Evolutionary conservation across 1,284 basidiomycete species (phyloP).

Genomic region (Lentinula novae-zelandiae): DNA sequence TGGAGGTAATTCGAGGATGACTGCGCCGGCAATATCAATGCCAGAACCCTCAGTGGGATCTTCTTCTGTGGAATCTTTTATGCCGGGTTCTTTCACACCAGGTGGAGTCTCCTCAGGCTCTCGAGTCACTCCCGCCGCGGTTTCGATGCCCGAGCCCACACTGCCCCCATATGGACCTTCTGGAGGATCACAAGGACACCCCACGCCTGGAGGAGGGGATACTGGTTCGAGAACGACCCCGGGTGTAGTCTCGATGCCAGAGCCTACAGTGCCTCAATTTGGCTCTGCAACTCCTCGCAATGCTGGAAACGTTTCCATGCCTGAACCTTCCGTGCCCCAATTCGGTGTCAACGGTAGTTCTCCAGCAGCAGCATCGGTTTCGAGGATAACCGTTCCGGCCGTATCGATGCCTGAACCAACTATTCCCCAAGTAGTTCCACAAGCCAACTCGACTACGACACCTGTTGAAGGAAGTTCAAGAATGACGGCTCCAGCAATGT

Average conservation of each 20-base stretch:
- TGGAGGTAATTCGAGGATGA: not conserved
- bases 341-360: not conserved
- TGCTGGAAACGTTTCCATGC: not conserved
- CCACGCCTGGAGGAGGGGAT: not conserved
- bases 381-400: not conserved
- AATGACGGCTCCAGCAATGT: not conserved
- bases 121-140: not conserved
- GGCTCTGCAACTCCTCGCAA: not conserved
- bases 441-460: not conserved
- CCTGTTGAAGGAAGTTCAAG: not conserved
- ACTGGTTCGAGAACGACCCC: not conserved
- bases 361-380: not conserved
- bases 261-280: not conserved
- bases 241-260: not conserved
- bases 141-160: not conserved
- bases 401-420: constrained; percentile 1
- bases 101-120: not conserved
- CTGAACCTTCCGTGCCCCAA: constrained; percentile 4
- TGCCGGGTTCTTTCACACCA: not conserved
- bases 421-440: not conserved
- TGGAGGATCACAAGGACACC: not conserved
- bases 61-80: not conserved
- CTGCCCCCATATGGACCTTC: not conserved
- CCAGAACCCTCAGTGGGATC: not conserved
- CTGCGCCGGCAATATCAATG: not conserved